A percentile compares a stretch with the other conserved stretches of the same genome.
Conservation (phyloP, 257 asterid genomes). For the Solanum chiquidenum region DNA sequence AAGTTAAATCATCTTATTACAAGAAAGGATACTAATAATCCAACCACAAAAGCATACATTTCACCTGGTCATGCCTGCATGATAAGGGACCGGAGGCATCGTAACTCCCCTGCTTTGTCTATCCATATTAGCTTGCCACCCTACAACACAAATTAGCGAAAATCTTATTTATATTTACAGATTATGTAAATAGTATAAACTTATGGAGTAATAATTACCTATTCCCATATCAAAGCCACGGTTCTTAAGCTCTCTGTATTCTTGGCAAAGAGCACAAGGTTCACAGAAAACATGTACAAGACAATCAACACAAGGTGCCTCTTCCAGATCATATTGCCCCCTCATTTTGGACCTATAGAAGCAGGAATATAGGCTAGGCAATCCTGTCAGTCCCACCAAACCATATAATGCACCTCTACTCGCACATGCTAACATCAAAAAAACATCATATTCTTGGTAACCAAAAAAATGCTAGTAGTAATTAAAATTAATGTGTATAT, state of each 20-base stretch:
- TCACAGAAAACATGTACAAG: constrained; percentile 11
- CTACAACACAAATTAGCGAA: background rate
- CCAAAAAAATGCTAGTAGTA: background rate
- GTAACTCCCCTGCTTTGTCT: constrained; percentile 5
- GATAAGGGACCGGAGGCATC: constrained; percentile 2
- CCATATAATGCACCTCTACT: constrained; percentile 8
- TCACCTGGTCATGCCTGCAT: constrained; percentile 9
- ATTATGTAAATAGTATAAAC: background rate
- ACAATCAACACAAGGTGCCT: constrained; percentile 16
- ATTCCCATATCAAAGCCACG: constrained; percentile 18
- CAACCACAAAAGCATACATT: background rate
- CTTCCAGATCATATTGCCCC: constrained; percentile 12
- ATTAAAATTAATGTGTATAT: background rate
- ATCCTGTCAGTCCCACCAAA: background rate
- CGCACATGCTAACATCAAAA: constrained; percentile 5
- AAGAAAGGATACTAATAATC: background rate
- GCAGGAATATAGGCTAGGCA: constrained; percentile 13
- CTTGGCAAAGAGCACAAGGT: constrained; percentile 17
- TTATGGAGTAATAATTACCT: background rate
- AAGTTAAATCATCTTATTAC: background rate
- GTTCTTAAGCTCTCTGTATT: constrained; percentile 16
- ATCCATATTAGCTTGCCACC: constrained; percentile 14
- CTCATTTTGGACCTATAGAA: constrained; percentile 14
- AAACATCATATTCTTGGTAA: background rate
- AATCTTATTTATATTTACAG: background rate